Evolutionary conservation across 2,329 filamentous ascomycete species (phyloP), one percentile per base, ranked within the genome.

Genomic region (Apiospora malaysiana): DNA sequence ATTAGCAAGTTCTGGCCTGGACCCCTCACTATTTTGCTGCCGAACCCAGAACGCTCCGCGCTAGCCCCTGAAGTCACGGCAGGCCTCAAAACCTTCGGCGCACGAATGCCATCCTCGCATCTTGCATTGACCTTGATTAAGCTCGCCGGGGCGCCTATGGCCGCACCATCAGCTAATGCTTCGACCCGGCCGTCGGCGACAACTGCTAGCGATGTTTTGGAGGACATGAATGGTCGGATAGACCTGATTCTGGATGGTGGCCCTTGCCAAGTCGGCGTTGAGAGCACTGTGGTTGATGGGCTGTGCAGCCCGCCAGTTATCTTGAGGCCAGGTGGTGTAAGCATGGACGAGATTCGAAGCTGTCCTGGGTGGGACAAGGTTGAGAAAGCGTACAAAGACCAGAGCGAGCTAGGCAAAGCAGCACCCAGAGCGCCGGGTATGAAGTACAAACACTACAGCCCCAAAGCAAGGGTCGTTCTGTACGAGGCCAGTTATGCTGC

Each of bases 381-480:
- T 0, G 85, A 87, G 72, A 90, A 92, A 71, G 95, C 89, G 14
- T 98, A 98, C 81, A 90, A 92, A 78, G 94, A 97, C 77, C 87
- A 88, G 71, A 89, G 90, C 21, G 89, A 94, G 76, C 86, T 89
- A 25, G 91, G 89, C 6, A 89, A 88, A 68, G 72, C 73, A n/a
- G 87, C 88, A 12, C 96, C 96, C 0, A 87, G 94, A 70, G 96
- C 96, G 0, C 96, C 96, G 0, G 96, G 96, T 0, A 99, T 99
- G 96, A 99, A 99, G 82, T 99, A 99, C 80, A 94, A 96, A 79
- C 96, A 99, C 80, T 99, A 99, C 78, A 97, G 95, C 59, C 96
- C 96, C 0, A 93, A 91, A 80, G 97, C 96, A 0, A 90, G 87
- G 65, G 95, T 99, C 2, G 84, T 97, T 18, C 85, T 98, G 1